A percentile compares a stretch with the other conserved stretches of the same genome.
These are phyloP conservation scores for Zygotorulaspora sp. DNA, from an alignment of 805 yeast genomes.

Conservation along the genomic window DNA sequence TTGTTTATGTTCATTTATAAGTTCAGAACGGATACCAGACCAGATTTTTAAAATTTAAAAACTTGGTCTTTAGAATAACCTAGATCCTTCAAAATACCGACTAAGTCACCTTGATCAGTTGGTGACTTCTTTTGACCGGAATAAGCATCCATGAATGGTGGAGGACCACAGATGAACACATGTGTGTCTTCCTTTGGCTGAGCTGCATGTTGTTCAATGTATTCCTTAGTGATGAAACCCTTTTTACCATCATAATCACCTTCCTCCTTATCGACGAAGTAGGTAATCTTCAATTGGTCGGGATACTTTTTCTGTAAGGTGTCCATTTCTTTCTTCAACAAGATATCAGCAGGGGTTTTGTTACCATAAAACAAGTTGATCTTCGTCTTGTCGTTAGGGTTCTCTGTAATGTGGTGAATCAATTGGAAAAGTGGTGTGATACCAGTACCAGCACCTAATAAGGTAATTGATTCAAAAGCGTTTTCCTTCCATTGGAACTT, in stretches of 20 bases:
- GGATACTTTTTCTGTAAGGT: slow-evolving; percentile 50
- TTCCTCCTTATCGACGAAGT: slow-evolving; percentile 68
- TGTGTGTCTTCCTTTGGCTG: slow-evolving; percentile 64
- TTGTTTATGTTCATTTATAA: not conserved
- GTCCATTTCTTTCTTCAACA: slow-evolving; percentile 76
- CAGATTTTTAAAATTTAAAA: slow-evolving; percentile 62
- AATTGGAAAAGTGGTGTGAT: slow-evolving; percentile 94
- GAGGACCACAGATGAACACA: slow-evolving; percentile 94
- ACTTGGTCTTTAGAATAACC: slow-evolving; percentile 86
- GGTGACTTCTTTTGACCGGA: slow-evolving; percentile 85
- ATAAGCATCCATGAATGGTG: slow-evolving; percentile 78
- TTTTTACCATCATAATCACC: slow-evolving; percentile 49
- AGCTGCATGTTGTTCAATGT: slow-evolving; percentile 56
- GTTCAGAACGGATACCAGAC: not conserved
- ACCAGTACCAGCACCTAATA: slow-evolving; percentile 96
- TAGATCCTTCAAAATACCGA: slow-evolving; percentile 81
- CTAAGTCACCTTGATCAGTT: slow-evolving; percentile 89
- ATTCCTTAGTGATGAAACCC: slow-evolving; percentile 79
- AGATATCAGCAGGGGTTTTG: slow-evolving; percentile 70
- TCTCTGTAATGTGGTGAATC: slow-evolving; percentile 64
- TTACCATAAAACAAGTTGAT: slow-evolving; percentile 78
- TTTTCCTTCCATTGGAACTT: slow-evolving; percentile 92
- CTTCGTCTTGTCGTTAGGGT: slow-evolving; percentile 87
- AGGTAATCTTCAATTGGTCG: slow-evolving; percentile 70
- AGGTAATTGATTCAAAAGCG: slow-evolving; percentile 69